These are phyloP conservation scores for Kappamyces sp. DNA, from an alignment of 192 early-diverging fungal species.

Conservation along the genomic window DNA sequence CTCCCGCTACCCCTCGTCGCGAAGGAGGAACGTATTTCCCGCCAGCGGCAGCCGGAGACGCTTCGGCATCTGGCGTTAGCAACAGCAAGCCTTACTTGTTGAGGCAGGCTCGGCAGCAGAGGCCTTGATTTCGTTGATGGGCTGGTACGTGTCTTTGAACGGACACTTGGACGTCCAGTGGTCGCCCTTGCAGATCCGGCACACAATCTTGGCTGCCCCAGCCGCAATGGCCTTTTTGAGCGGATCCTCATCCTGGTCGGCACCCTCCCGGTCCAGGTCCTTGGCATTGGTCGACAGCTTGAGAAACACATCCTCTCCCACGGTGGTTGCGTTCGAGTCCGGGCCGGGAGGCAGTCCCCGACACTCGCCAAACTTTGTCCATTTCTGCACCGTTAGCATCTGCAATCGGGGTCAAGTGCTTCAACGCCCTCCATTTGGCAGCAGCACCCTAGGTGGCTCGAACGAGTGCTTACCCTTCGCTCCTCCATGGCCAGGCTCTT, in stretches of 20 bases:
- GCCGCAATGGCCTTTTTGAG: conserved; percentile 48
- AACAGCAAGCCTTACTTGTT: not conserved
- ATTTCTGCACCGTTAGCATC: conserved; percentile 42
- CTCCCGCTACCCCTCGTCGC: conserved; percentile 57
- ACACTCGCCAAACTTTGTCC: conserved; percentile 91
- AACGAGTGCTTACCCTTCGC: conserved; percentile 19
- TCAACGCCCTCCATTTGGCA: too few relatives aligned
- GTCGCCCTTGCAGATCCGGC: conserved; percentile 94
- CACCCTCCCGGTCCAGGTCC: conserved; percentile 40
- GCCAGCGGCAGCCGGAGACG: conserved; percentile 13
- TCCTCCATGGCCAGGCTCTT: conserved; percentile 37
- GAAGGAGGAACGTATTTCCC: conserved; percentile 85
- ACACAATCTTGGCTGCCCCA: conserved; percentile 78
- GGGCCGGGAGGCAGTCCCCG: conserved; percentile 71
- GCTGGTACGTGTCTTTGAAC: conserved; percentile 90
- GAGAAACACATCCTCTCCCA: conserved; percentile 81
- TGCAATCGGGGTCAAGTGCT: not conserved
- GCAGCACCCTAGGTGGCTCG: too few relatives aligned
- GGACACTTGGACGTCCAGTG: conserved; percentile 98
- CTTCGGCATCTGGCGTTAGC: conserved; percentile 21
- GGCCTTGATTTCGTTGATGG: conserved; percentile 61
- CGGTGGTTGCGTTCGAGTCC: conserved; percentile 79
- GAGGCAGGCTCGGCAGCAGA: too few relatives aligned
- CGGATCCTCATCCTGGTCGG: conserved; percentile 59
- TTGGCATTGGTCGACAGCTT: conserved; percentile 73